Percentiles rank a stretch among this genome's conserved stretches.
Conservation (phyloP, 2,329 filamentous ascomycete genomes). For the Akanthomyces muscarius region DNA sequence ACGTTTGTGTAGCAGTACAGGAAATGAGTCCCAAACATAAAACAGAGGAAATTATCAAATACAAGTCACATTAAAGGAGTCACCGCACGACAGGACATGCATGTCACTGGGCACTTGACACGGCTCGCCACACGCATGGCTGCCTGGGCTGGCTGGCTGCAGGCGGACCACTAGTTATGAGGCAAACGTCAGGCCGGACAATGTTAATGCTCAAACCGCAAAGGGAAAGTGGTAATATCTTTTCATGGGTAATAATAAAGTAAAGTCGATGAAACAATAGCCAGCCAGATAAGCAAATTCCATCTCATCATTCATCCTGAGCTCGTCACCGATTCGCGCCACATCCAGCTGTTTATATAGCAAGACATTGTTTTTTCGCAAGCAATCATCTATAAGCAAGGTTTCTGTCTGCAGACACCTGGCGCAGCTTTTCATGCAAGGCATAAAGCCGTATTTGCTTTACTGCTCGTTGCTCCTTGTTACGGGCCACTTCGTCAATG, state of each 20-base stretch:
- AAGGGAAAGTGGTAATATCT: neutral
- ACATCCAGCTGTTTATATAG: neutral
- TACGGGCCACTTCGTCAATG: conserved; percentile 53
- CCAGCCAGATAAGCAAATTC: neutral
- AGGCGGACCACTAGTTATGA: conserved; percentile 2
- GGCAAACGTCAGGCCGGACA: conserved; percentile 11
- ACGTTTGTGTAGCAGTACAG: neutral
- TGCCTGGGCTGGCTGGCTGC: conserved; percentile 12
- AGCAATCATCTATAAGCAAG: conserved; percentile 6
- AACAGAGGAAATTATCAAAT: neutral
- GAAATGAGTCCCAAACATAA: neutral
- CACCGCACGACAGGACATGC: conserved; percentile 5
- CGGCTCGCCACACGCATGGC: conserved; percentile 12
- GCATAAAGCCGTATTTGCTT: conserved; percentile 23
- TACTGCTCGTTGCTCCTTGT: conserved; percentile 23
- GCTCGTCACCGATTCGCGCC: neutral
- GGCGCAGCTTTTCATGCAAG: conserved; percentile 23
- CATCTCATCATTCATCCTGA: neutral
- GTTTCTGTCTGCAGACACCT: conserved; percentile 17
- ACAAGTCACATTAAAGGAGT: neutral
- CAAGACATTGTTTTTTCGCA: neutral
- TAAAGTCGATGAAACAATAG: neutral
- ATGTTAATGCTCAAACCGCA: neutral
- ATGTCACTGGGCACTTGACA: conserved; percentile 7
- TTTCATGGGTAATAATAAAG: neutral